Evolutionary conservation across 2,329 filamentous ascomycete genomes (phyloP), one percentile per base, ranked within the genome.

Genomic region (Fusarium pininemorale): DNA sequence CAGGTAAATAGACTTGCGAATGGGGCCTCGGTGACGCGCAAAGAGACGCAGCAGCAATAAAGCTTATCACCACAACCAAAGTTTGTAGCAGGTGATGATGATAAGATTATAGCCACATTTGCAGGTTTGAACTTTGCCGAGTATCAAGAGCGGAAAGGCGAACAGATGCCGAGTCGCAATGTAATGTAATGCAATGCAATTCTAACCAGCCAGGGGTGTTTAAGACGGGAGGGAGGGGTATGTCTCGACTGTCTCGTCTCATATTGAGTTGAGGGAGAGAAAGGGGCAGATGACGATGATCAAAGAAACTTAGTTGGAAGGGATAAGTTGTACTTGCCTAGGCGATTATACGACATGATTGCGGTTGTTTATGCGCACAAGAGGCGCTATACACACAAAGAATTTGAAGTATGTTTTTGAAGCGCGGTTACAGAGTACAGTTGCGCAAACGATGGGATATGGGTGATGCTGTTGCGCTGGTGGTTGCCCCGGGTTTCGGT

Each of bases 331-430:
- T 53, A 90, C 90, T 85, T 87, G 90, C 92, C 90, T 87, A 94
- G 83, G 78, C 91, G 90, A 86, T 93, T 93, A 85, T 94, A 94
- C 81, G 90, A 89, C 91, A 93, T 93, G 84, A 81, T 84, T 61
- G 77, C 70, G 71, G 41, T 60, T 59, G 73, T 73, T 68, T 67
- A 70, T 72, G 77, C 77, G 77, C 77, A 76, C 72, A 66, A 44
- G 41, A 65, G 66, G 77, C 68, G 77, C 75, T 64, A 44, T 69
- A 58, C 57, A 66, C 53, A 65, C 54, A 45, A 32, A 47, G 38
- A 13, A 22, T 32, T 30, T n/a, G 30, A 51, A 41, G 38, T 72
- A 47, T 66, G 44, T 47, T 15, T 51, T 54, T 44, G 18, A 32
- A 30, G 44, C 41, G 60, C 60, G 42, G 63, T 57, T 51, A 42